These are phyloP conservation scores for Clonostachys rhizophaga DNA, from an alignment of 2,329 filamentous ascomycete genomes.

Conservation along the genomic window DNA sequence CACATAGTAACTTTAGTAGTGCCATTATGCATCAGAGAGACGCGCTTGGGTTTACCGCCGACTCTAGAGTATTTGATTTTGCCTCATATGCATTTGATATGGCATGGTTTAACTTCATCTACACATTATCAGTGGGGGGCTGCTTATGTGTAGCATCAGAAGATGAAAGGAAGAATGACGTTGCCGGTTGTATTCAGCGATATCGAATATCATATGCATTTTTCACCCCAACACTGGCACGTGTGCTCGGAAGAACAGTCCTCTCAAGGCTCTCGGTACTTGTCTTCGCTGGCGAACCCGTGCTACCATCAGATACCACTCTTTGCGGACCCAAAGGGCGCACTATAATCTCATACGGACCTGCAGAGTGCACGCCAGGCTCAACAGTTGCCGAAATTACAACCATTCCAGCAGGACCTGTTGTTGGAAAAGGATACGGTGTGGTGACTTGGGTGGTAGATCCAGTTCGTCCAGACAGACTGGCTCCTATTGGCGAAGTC, in stretches of 20 bases:
- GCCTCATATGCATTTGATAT: conserved; percentile 7
- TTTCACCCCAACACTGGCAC: conserved; percentile 10
- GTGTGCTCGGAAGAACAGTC: conserved; percentile 8
- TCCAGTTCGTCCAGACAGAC: conserved; percentile 19
- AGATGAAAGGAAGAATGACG: conserved; percentile 4
- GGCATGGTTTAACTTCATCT: conserved; percentile 2
- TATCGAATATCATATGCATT: conserved; percentile 5
- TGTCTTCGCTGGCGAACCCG: conserved; percentile 12
- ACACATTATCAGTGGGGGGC: conserved; percentile 4
- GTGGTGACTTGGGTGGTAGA: conserved; percentile 30
- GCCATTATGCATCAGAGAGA: neutral
- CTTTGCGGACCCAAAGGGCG: conserved; percentile 2
- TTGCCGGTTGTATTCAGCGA: conserved; percentile 5
- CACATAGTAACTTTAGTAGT: conserved; percentile 10
- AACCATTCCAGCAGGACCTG: neutral
- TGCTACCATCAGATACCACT: conserved; percentile 14
- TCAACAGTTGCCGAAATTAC: conserved; percentile 17
- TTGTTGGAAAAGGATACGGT: conserved; percentile 2
- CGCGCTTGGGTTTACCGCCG: neutral
- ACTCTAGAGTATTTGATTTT: conserved; percentile 2
- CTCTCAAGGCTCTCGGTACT: conserved; percentile 9
- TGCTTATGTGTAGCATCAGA: conserved; percentile 9
- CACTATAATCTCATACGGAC: conserved; percentile 12
- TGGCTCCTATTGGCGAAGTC: conserved; percentile 28
- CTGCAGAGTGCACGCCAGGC: conserved; percentile 1